These are phyloP conservation scores for Liquidambar formosana DNA, from an alignment of 164 flowering plant species.

Conservation along the genomic window DNA sequence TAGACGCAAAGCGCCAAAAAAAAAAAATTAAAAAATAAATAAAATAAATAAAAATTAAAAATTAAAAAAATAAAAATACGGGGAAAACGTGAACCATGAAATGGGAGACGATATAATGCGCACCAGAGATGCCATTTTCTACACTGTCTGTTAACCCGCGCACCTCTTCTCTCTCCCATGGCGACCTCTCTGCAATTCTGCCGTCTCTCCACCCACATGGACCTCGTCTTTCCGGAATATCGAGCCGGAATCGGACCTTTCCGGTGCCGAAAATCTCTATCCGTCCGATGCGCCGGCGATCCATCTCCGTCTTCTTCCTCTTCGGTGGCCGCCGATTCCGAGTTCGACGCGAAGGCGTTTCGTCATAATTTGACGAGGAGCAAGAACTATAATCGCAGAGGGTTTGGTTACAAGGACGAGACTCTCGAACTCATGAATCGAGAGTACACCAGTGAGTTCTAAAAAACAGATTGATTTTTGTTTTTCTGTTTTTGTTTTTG, in stretches of 20 bases:
- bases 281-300: conserved; percentile 58
- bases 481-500: neutral
- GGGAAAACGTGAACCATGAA: conserved; percentile 9
- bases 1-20: neutral
- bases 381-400: conserved; percentile 78
- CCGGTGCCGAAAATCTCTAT: conserved; percentile 36
- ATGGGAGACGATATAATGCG: neutral
- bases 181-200: conserved; percentile 61
- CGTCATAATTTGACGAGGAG: conserved; percentile 82
- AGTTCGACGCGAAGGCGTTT: conserved; percentile 84
- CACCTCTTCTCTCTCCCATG: conserved; percentile 30
- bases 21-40: too few relatives aligned
- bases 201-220: conserved; percentile 40
- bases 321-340: conserved; percentile 38
- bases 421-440: conserved; percentile 81
- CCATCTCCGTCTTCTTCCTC: conserved; percentile 22
- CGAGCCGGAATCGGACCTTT: conserved; percentile 17
- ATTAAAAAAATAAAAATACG: neutral
- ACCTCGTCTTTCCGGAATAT: conserved; percentile 29
- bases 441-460: conserved; percentile 76
- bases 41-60: too few relatives aligned
- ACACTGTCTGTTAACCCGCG: neutral
- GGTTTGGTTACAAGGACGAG: conserved; percentile 85
- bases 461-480: neutral
- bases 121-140: neutral